phyloP scores from a whole-genome alignment of 2,329 filamentous ascomycete species.

The Fusarium tanahbumbuense region DNA sequence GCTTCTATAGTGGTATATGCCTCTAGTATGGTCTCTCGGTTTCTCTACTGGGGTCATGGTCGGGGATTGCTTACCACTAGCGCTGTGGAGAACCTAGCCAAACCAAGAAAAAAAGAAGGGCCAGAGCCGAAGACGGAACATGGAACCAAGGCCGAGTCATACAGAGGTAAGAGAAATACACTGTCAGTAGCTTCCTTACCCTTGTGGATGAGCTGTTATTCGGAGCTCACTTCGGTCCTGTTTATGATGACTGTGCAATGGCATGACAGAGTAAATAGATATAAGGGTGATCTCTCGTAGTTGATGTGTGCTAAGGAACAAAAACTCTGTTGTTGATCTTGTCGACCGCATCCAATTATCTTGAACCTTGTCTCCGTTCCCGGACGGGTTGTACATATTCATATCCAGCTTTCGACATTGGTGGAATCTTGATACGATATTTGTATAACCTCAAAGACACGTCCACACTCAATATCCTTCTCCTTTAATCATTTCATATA shows the following conservation, averaged over 20 bases:
- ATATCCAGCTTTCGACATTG: constrained; percentile 7
- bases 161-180: constrained; percentile 1
- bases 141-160: constrained; percentile 38
- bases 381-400: constrained; percentile 9
- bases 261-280: constrained; percentile 1
- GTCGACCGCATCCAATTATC: constrained; percentile 17
- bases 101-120: constrained; percentile 2
- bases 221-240: constrained; percentile 30
- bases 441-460: neutral
- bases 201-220: constrained; percentile 26
- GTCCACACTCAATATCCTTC: too few species aligned
- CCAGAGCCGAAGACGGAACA: constrained; percentile 44
- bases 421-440: neutral
- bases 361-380: constrained; percentile 23
- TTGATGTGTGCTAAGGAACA: neutral
- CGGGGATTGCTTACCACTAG: constrained; percentile 6
- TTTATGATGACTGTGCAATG: constrained; percentile 3
- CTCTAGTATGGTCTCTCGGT: too few species aligned
- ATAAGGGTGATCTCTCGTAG: constrained; percentile 6
- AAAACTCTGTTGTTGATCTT: neutral
- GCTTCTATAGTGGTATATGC: neutral
- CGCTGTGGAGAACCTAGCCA: constrained; percentile 4
- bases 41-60: neutral
- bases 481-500: neutral
- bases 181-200: neutral